Percentiles rank a stretch among this genome's conserved stretches.
phyloP scores from a whole-genome alignment of 2,329 filamentous ascomycete species.

The Penicillium sp. region DNA sequence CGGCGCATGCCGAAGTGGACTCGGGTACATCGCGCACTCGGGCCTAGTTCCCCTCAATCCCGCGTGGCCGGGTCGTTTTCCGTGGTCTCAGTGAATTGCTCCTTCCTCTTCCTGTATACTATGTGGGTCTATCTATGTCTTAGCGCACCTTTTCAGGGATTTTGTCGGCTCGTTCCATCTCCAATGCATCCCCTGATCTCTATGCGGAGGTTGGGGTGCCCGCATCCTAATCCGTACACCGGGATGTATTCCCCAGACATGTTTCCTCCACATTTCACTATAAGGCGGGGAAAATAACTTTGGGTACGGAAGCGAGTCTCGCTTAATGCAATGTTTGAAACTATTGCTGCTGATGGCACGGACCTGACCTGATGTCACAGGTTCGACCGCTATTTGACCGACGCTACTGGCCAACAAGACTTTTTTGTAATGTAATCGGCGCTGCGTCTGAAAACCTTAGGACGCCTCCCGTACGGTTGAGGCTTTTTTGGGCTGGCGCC shows the following conservation, averaged over 20 bases:
- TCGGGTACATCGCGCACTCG: slow-evolving; percentile 5
- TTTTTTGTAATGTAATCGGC: background rate
- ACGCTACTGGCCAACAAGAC: background rate
- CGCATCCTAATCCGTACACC: slow-evolving; percentile 8
- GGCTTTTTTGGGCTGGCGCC: slow-evolving; percentile 1
- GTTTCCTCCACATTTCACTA: slow-evolving; percentile 1
- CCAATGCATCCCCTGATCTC: background rate
- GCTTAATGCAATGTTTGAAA: background rate
- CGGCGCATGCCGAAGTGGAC: slow-evolving; percentile 15
- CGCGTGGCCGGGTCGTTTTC: background rate
- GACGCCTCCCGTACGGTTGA: slow-evolving; percentile 1
- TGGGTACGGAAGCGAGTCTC: background rate
- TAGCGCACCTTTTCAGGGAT: background rate
- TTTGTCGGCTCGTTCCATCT: slow-evolving; percentile 2
- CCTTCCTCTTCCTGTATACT: background rate
- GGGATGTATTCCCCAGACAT: slow-evolving; percentile 9
- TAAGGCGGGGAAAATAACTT: background rate
- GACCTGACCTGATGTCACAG: background rate
- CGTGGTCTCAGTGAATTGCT: background rate
- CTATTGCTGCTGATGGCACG: background rate
- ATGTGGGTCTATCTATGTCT: background rate
- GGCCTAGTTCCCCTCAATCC: background rate
- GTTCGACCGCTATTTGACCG: slow-evolving; percentile 2
- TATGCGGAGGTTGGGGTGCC: slow-evolving; percentile 5
- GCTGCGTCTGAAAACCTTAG: background rate